Evolutionary conservation across 495 filamentous ascomycete species (phyloP), one percentile per base, ranked within the genome.

Genomic region (Ramalina intermedia): DNA sequence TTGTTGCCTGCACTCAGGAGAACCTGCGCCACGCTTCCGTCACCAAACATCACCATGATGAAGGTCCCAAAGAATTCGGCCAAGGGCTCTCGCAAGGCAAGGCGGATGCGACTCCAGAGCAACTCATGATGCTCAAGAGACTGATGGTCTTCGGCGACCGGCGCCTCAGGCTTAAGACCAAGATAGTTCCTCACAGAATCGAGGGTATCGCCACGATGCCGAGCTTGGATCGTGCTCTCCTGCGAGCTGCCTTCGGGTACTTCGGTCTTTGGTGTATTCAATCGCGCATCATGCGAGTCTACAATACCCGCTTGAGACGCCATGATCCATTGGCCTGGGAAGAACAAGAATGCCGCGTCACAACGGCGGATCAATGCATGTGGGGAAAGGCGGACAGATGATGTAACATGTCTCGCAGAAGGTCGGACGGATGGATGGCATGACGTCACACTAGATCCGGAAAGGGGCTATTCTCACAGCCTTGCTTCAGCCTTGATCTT

Each of bases 61-160:
- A 81, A 72, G 0, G 71, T 76, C 2, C 80, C 80, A 43, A 77
- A 73, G 63, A 82, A 81, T 45, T 84, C 80, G 0, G 77, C 71
- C 42, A 80, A 70, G 0, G 74, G 75, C 43, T 80, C 76, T 42
- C 69, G 64, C n/a, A 72, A 52, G 9, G 59, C 50, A 3, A 61
- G 61, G 16, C 75, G 62, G 17, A 76, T 61, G 23, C 61, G 61
- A 49, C 62, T 70, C 76, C 74, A 78, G 14, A 64, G 55, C 1
- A 72, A 57, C 5, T 62, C 58, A 35, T 65, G 58, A 36, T 63
- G 60, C 46, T 55, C 49, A 39, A 55, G 49, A 36, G 46, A 29
- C 29, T 50, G 26, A 41, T 58, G 53, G 4, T 50, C 55, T 21
- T 55, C 42, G 18, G 50, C 49, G 18, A 58, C 48, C 6, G 53